Evolutionary conservation across 306 rosid species (phyloP).

Genomic region (Macrotyloma uniflorum): DNA sequence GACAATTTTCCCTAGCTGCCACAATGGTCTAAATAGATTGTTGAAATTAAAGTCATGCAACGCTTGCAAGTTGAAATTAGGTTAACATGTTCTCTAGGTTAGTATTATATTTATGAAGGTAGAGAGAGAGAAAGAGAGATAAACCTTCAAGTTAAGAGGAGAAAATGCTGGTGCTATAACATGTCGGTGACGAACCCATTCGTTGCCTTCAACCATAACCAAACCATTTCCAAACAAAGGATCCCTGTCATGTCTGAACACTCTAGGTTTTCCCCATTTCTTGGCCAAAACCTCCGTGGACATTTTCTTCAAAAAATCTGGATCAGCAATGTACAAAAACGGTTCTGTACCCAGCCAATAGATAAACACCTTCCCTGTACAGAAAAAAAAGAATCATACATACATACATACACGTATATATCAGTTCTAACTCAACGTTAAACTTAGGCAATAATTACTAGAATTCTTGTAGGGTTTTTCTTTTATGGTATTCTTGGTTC

Average conservation of each 20-base stretch:
- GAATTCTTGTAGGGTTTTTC: neutral
- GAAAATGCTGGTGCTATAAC: conserved; percentile 70
- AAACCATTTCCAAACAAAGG: conserved; percentile 87
- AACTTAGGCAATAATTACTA: neutral
- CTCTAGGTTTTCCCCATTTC: conserved; percentile 81
- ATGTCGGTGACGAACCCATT: conserved; percentile 78
- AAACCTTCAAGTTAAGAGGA: conserved; percentile 72
- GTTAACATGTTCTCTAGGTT: neutral
- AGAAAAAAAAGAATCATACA: neutral
- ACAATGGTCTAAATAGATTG: conserved; percentile 4
- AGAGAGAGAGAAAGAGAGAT: neutral
- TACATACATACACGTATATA: neutral
- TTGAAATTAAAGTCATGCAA: conserved; percentile 7
- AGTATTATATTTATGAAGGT: neutral
- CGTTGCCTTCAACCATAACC: conserved; percentile 72
- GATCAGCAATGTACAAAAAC: conserved; percentile 72
- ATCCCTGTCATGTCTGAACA: conserved; percentile 65
- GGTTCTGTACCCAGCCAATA: conserved; percentile 93
- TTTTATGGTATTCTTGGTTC: neutral
- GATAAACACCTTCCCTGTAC: conserved; percentile 68
- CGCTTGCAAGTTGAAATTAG: conserved; percentile 23
- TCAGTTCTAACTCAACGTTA: neutral
- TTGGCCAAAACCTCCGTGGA: conserved; percentile 62
- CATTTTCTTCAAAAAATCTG: conserved; percentile 69
- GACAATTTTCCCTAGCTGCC: conserved; percentile 7